Evolutionary conservation across 2,329 filamentous ascomycete genomes (phyloP), one percentile per base, ranked within the genome.

Genomic region (Diplodia intermedia): DNA sequence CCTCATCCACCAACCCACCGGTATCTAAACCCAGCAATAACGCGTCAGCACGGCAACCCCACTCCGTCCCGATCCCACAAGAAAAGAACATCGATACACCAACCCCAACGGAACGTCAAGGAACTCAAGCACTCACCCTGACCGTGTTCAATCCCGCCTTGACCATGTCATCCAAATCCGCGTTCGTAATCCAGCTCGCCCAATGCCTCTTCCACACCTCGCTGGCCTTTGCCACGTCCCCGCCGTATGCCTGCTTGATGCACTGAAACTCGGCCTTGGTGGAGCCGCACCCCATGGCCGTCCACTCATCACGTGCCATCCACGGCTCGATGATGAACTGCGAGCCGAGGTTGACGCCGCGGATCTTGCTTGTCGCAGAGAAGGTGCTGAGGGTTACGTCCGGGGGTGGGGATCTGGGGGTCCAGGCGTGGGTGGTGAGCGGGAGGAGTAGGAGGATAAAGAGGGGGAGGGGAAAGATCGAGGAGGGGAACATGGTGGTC

Each of bases 1-100:
- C 50, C 83, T 77, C 47, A 86, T 77, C 85, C 85, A 88, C 75
- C 85, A 88, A 9, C 85, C 86, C 3, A 87, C 76, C 0, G 85
- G 85, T 26, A 88, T 82, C 5, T 63, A 11, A 1, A 7, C 40
- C 11, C 26, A 36, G 18, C 12, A 23, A 4, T 2, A 14, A 49
- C 7, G 18, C 15, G 36, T 63, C 47, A 63, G 60, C 40, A 43
- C 18, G 43, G 3, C 26, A 8, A 12, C 18, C 40, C 56, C 3
- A 38, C 20, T 20, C 20, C 18, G 29, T 11, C 55, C 55, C 31
- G 9, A n/a, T 47, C 18, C 23, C 23, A 26, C 23, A 26, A 3
- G 23, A 26, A 26, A 26, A n/a, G 15, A 47, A 4, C n/a, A 47
- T 8, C 8, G 8, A 20, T 8, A 47, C 40, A 47, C n/a, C 18